phyloP scores from a whole-genome alignment of 78 protist genomes.

The Monosiga brevicollis region DNA sequence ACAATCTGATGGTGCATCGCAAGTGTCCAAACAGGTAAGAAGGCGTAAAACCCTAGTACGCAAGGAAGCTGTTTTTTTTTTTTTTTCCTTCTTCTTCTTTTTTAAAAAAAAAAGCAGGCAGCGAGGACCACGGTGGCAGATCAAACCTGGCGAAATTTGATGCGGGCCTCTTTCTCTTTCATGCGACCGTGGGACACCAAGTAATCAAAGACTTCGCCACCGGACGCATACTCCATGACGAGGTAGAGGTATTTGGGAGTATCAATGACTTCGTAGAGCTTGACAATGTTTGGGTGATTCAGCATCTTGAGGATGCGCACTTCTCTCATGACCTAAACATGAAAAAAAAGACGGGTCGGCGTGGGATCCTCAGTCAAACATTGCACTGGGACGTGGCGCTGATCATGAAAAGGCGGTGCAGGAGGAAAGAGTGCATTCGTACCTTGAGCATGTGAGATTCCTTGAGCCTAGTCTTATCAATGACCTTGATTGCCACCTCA shows the following conservation, averaged over 20 bases:
- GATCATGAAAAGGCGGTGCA: not conserved
- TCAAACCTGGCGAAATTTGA: slow-evolving; percentile 5
- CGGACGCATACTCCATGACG: slow-evolving; percentile 50
- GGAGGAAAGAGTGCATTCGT: not conserved
- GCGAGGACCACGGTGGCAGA: too few relatives aligned
- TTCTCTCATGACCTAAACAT: slow-evolving; percentile 26
- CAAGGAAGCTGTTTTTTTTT: too few relatives aligned
- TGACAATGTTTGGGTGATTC: slow-evolving; percentile 66
- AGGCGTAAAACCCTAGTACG: too few relatives aligned
- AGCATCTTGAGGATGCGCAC: slow-evolving; percentile 72
- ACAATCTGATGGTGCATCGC: too few relatives aligned
- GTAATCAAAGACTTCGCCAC: slow-evolving; percentile 65
- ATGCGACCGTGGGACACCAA: slow-evolving; percentile 26
- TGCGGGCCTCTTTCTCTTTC: slow-evolving; percentile 27
- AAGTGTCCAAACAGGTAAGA: too few relatives aligned
- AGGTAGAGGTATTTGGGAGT: slow-evolving; percentile 58
- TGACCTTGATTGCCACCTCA: slow-evolving; percentile 34
- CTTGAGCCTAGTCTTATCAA: too few relatives aligned
- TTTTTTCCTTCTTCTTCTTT: too few relatives aligned
- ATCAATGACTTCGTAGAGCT: slow-evolving; percentile 70
- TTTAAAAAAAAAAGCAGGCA: too few relatives aligned
- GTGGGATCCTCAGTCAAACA: too few relatives aligned
- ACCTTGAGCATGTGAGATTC: not conserved
- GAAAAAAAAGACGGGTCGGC: too few relatives aligned
- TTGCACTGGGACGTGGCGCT: too few relatives aligned